A percentile compares a stretch with the other conserved stretches of the same genome.
These are phyloP conservation scores for Dryas drummondii DNA, from an alignment of 306 rosid genomes.

Conservation along the genomic window DNA sequence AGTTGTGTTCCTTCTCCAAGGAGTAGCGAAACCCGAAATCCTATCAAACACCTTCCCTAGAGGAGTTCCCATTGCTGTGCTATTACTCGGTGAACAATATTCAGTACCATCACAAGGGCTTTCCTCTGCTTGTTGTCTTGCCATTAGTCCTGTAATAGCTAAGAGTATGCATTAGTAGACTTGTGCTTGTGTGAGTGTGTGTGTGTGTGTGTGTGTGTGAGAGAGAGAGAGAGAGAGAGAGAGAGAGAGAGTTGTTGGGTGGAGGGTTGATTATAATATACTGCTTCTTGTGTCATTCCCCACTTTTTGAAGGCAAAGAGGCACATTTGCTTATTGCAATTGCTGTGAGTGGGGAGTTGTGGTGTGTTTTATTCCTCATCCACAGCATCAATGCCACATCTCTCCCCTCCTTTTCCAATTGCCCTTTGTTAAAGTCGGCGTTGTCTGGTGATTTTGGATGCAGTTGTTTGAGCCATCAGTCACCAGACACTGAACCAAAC, in stretches of 20 bases:
- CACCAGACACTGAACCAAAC: neutral
- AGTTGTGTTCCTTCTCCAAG: slow-evolving; percentile 42
- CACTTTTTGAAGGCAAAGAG: slow-evolving; percentile 49
- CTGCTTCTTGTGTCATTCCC: slow-evolving; percentile 54
- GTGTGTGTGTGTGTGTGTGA: neutral
- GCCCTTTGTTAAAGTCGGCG: slow-evolving; percentile 22
- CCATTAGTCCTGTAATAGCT: slow-evolving; percentile 25
- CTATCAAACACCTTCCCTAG: slow-evolving; percentile 46
- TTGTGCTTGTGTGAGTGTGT: too few relatives aligned
- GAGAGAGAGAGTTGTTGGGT: slow-evolving; percentile 31
- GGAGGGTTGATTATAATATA: slow-evolving; percentile 31
- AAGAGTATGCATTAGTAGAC: slow-evolving; percentile 14
- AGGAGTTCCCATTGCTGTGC: slow-evolving; percentile 47
- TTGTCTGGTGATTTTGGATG: neutral
- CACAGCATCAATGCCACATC: slow-evolving; percentile 42
- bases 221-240: slow-evolving; percentile 36
- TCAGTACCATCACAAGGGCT: slow-evolving; percentile 35
- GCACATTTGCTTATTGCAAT: slow-evolving; percentile 7
- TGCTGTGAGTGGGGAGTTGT: slow-evolving; percentile 29
- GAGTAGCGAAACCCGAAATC: slow-evolving; percentile 42
- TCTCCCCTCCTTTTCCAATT: slow-evolving; percentile 12
- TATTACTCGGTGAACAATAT: slow-evolving; percentile 34
- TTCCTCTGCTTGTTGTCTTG: slow-evolving; percentile 35
- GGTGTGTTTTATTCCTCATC: slow-evolving; percentile 46
- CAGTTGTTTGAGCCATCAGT: slow-evolving; percentile 2